Evolutionary conservation across 305 asterid genomes (phyloP).

Genomic region (Salvia sclarea): DNA sequence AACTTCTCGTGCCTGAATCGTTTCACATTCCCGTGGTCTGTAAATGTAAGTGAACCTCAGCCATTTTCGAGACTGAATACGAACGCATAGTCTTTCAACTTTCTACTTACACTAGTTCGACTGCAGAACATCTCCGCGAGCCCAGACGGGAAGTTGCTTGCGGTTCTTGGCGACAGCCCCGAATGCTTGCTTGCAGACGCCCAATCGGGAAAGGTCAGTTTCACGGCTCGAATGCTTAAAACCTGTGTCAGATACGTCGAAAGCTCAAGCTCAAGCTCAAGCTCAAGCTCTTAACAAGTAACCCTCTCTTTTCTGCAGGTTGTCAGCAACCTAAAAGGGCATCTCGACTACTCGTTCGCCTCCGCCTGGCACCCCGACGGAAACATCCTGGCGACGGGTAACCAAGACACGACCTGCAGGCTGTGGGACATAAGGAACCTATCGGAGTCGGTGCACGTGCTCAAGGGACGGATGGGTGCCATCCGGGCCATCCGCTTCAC

Average conservation of each 20-base stretch:
- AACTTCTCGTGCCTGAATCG: constrained; percentile 48
- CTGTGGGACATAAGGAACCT: constrained; percentile 74
- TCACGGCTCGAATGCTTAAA: background rate
- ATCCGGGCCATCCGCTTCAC: constrained; percentile 64
- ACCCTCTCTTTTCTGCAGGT: constrained; percentile 31
- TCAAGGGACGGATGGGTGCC: constrained; percentile 77
- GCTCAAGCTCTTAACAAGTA: background rate
- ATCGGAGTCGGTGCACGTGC: constrained; percentile 55
- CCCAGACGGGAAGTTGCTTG: constrained; percentile 64
- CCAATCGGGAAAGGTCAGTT: constrained; percentile 68
- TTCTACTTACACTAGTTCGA: background rate
- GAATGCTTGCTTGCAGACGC: constrained; percentile 74
- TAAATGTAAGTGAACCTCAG: constrained; percentile 58
- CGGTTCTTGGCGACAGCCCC: constrained; percentile 75
- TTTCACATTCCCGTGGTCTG: constrained; percentile 84
- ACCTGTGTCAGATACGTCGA: background rate
- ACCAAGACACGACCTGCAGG: constrained; percentile 81
- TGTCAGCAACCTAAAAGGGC: constrained; percentile 59
- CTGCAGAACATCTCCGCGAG: constrained; percentile 55
- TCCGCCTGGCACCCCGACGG: constrained; percentile 91
- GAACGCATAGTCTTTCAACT: background rate
- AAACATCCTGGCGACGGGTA: constrained; percentile 68
- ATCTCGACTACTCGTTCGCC: constrained; percentile 70
- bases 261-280: no score
- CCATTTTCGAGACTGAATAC: background rate